Conservation (phyloP, 2,329 filamentous ascomycete species). For the Hymenoscyphus fraxineus region DNA sequence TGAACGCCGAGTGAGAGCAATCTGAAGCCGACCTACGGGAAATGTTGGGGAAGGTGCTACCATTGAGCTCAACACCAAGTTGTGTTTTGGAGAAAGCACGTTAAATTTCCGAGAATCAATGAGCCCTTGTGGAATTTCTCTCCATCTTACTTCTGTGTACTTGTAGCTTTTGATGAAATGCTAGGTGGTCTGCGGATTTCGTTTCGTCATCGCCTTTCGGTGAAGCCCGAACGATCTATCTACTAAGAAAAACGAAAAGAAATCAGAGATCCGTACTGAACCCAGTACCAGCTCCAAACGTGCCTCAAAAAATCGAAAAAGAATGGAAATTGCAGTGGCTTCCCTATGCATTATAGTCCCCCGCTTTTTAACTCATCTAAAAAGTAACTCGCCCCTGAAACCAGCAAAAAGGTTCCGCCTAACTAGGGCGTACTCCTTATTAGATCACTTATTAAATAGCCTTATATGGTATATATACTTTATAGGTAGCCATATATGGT, state of each 20-base stretch:
- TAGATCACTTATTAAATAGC: not conserved
- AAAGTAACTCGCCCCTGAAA: not conserved
- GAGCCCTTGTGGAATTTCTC: too few relatives aligned
- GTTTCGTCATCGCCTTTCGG: too few relatives aligned
- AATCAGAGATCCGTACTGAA: too few relatives aligned
- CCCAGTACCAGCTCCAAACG: too few relatives aligned
- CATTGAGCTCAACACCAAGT: not conserved
- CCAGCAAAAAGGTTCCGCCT: constrained; percentile 1
- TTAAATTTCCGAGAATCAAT: too few relatives aligned
- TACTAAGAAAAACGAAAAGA: too few relatives aligned
- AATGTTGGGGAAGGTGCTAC: not conserved
- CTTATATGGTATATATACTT: not conserved
- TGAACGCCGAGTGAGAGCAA: not conserved
- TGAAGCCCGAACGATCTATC: too few relatives aligned
- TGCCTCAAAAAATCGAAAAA: too few relatives aligned
- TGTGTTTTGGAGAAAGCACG: not conserved
- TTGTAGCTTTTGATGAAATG: too few relatives aligned
- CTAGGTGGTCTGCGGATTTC: too few relatives aligned
- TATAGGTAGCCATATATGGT: not conserved
- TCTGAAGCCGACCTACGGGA: not conserved
- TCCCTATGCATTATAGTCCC: not conserved
- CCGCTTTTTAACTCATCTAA: not conserved
- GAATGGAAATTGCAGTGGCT: too few relatives aligned
- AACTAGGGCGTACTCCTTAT: not conserved
- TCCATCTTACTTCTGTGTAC: too few relatives aligned